Evolutionary conservation across 1,284 basidiomycete genomes (phyloP).

Genomic region (Coniophora puteana): DNA sequence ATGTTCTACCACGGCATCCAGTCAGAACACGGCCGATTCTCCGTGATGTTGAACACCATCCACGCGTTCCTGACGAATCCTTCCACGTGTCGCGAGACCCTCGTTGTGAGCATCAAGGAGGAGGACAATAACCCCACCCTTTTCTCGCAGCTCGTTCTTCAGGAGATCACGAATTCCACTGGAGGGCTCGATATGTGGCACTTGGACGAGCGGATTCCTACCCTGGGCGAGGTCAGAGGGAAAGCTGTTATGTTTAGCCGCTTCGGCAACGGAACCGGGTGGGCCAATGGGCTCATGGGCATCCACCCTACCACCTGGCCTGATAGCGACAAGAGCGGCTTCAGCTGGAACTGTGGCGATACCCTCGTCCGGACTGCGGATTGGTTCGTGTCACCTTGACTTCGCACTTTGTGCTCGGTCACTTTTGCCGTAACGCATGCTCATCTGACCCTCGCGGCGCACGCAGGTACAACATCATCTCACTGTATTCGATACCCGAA

Average conservation of each 20-base stretch:
- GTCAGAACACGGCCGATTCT: slow-evolving; percentile 67
- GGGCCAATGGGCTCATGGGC: slow-evolving; percentile 70
- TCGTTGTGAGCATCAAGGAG: slow-evolving; percentile 86
- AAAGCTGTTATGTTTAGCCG: slow-evolving; percentile 81
- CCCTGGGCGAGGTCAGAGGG: slow-evolving; percentile 77
- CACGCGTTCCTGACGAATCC: slow-evolving; percentile 63
- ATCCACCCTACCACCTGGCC: slow-evolving; percentile 84
- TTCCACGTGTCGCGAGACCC: slow-evolving; percentile 57
- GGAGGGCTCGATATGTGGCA: slow-evolving; percentile 73
- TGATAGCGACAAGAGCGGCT: slow-evolving; percentile 66
- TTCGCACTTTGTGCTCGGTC: slow-evolving; percentile 2
- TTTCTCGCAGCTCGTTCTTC: slow-evolving; percentile 67
- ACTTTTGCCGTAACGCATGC: not conserved
- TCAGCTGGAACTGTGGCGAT: slow-evolving; percentile 69
- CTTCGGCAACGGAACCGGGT: slow-evolving; percentile 62
- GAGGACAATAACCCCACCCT: slow-evolving; percentile 54
- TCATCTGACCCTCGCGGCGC: slow-evolving; percentile 4
- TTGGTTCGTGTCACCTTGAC: slow-evolving; percentile 51
- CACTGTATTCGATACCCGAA: slow-evolving; percentile 76
- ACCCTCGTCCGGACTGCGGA: slow-evolving; percentile 75
- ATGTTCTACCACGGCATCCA: slow-evolving; percentile 79
- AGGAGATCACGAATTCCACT: slow-evolving; percentile 54
- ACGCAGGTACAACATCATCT: slow-evolving; percentile 71
- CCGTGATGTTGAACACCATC: slow-evolving; percentile 55
- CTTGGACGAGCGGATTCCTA: slow-evolving; percentile 73